Conservation (phyloP, 2,329 filamentous ascomycete species). For the Cladosporium sp. region DNA sequence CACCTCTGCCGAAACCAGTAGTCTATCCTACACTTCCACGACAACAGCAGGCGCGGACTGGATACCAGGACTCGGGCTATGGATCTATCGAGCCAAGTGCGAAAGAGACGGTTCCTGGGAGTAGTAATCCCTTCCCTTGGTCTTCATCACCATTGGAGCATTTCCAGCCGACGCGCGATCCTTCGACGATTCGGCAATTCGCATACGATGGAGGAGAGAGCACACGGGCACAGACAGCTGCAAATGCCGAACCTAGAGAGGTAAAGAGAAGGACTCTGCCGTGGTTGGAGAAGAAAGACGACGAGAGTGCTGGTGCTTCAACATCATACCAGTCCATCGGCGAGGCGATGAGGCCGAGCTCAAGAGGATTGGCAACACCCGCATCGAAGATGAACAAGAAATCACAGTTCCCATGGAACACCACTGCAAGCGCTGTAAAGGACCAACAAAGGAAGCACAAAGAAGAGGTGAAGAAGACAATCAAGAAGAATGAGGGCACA, state of each 20-base stretch:
- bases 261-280: slow-evolving; percentile 68
- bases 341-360: neutral
- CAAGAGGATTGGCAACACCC: slow-evolving; percentile 29
- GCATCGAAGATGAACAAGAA: slow-evolving; percentile 49
- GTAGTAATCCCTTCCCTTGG: slow-evolving; percentile 67
- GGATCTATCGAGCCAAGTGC: slow-evolving; percentile 32
- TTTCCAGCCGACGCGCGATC: slow-evolving; percentile 25
- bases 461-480: slow-evolving; percentile 58
- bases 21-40: slow-evolving; percentile 35
- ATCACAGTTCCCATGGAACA: slow-evolving; percentile 64
- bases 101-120: slow-evolving; percentile 42
- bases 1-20: slow-evolving; percentile 19
- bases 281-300: slow-evolving; percentile 38
- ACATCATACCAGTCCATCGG: neutral
- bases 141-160: slow-evolving; percentile 53
- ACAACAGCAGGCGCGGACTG: slow-evolving; percentile 25
- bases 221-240: slow-evolving; percentile 17
- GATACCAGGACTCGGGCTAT: slow-evolving; percentile 29
- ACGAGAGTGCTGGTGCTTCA: slow-evolving; percentile 23
- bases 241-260: slow-evolving; percentile 30
- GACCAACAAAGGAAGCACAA: slow-evolving; percentile 74
- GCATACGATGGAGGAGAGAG: slow-evolving; percentile 3
- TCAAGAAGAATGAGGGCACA: slow-evolving; percentile 43
- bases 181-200: slow-evolving; percentile 12
- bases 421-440: slow-evolving; percentile 71